phyloP scores from a whole-genome alignment of 441 rosid species.

The Syzygium syzygioides region DNA sequence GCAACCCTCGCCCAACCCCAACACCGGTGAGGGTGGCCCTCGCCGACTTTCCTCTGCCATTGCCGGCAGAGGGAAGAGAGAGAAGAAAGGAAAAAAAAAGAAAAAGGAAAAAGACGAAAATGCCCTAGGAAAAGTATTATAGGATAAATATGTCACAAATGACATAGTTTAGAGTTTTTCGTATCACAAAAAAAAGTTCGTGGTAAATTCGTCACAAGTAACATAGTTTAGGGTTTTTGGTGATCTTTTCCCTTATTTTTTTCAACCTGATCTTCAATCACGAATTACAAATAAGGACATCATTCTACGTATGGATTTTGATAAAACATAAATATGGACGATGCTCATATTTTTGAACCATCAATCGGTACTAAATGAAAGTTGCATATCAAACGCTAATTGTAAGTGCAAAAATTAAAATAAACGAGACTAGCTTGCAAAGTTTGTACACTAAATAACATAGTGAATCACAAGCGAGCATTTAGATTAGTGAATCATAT shows the following conservation, averaged over 20 bases:
- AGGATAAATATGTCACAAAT: no score
- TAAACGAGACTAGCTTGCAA: not conserved
- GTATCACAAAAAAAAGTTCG: no score
- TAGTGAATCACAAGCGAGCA: not conserved
- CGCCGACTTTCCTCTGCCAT: no score
- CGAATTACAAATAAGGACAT: not conserved
- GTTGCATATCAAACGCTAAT: not conserved
- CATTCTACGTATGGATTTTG: not conserved
- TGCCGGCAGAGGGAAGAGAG: no score
- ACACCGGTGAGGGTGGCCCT: no score
- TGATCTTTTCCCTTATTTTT: not conserved
- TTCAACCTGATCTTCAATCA: not conserved
- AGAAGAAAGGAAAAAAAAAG: no score
- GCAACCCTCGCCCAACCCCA: no score
- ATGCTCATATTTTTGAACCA: not conserved
- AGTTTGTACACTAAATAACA: fast-evolving
- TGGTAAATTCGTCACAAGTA: no score
- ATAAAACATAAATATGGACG: not conserved
- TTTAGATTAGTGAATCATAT: fast-evolving
- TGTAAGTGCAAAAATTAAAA: not conserved
- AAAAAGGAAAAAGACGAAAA: no score
- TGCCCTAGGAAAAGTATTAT: no score
- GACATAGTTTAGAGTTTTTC: fast-evolving
- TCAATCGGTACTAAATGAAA: not conserved
- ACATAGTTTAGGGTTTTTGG: fast-evolving